Conservation (phyloP, 768 basidiomycete species). For the Pilatotrama ljubarskyi region DNA sequence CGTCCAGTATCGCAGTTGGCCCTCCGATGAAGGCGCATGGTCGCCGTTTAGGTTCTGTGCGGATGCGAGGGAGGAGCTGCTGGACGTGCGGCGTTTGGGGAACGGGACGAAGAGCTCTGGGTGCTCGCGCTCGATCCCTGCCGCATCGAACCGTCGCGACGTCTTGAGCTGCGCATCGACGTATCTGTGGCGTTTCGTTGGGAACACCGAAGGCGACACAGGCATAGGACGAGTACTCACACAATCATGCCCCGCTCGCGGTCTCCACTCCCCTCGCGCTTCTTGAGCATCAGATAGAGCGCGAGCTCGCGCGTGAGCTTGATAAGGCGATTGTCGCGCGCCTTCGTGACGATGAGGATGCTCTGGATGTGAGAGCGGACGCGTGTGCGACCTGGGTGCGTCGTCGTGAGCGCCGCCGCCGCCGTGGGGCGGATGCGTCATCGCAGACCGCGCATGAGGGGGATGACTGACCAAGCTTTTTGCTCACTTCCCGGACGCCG, state of each 20-base stretch:
- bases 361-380: constrained; percentile 91
- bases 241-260: constrained; percentile 87
- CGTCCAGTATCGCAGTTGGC: constrained; percentile 97
- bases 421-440: constrained; percentile 10
- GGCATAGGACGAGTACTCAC: constrained; percentile 43
- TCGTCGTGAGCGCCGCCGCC: constrained; percentile 15
- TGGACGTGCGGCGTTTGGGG: constrained; percentile 72
- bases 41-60: constrained; percentile 46
- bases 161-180: constrained; percentile 89
- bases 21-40: constrained; percentile 54
- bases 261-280: constrained; percentile 50
- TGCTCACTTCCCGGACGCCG: constrained; percentile 98
- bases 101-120: constrained; percentile 87
- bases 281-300: constrained; percentile 91
- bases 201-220: neutral
- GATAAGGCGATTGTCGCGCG: constrained; percentile 94
- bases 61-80: constrained; percentile 61
- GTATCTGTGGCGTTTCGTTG: constrained; percentile 54
- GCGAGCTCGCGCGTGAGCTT: constrained; percentile 92
- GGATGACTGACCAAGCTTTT: constrained; percentile 78
- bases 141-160: constrained; percentile 93
- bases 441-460: constrained; percentile 13
- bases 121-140: constrained; percentile 80
- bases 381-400: constrained; percentile 76
- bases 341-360: constrained; percentile 95